Evolutionary conservation across 129 eudicot genomes (phyloP), one percentile per base, ranked within the genome.

Genomic region (Pulicaria dysenterica): DNA sequence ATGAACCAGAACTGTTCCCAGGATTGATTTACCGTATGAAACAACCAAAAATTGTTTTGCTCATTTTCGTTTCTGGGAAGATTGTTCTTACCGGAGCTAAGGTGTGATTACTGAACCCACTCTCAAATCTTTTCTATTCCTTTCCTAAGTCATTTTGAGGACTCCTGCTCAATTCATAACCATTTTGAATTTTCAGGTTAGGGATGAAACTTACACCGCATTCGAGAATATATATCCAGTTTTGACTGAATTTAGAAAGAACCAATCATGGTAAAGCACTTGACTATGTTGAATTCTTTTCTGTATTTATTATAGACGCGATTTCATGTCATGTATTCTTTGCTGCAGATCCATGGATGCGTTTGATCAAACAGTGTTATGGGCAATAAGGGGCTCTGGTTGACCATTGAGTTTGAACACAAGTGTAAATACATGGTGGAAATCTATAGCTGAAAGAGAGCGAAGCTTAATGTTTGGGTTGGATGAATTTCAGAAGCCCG

Each of bases 21-120:
- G 98, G 98, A 36, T 77, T 92, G 75, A 92, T 92, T 16, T 92
- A 92, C 79, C 91, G 98, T 39, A 92, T 89, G 98, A 89, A 89
- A 69, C 96, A 92, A 70, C 98, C 96, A 0, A 89, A 92, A 78
- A 85, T 92, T n/a, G 95, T 92, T 56, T 77, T 92, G 67, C 98
- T 92, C 47, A 92, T 92, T 16, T 92, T 92, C 44, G 88, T 87
- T 39, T 92, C 98, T 4, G 98, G 98, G 31, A 92, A 92, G 80
- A 87, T 92, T 79, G 96, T 92, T 47, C 89, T 92, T 42, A 92
- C 96, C 0, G 98, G 98, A 69, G 98, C 96, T 6, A 92, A 92
- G 98, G 98, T 92, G 58, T 58, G 82, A 67, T 72, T 15, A 48
- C 49, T 4, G 11, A 15, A 44, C n/a, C 64, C 46, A 4, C 3